Evolutionary conservation across 2,329 filamentous ascomycete species (phyloP), one percentile per base, ranked within the genome.

Genomic region (Cordyceps cicadae): DNA sequence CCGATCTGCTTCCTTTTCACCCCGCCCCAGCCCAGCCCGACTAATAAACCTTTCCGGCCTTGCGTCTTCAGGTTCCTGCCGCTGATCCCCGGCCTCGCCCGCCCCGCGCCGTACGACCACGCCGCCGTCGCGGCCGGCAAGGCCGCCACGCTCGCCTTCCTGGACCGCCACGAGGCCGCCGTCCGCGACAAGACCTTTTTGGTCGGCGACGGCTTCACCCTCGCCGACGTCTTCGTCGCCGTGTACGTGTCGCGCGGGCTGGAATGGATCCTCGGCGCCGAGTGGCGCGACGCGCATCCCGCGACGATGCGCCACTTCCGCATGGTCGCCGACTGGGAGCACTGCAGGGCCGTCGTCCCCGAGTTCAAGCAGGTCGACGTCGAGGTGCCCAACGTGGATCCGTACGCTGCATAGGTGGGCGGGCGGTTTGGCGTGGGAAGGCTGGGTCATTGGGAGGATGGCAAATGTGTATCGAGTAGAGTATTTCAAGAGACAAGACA

Each of bases 41-140:
- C 24, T 24, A 24, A n/a, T n/a, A n/a, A n/a, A n/a, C n/a, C n/a
- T 24, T 24, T 24, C 24, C 24, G 24, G n/a, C n/a, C n/a, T 24
- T 24, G 2, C 4, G 24, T 24, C 24, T 2, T 24, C 2, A 57
- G 54, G 54, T 59, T 51, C 11, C 56, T 59, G 29, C 56, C 56
- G 14, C 48, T 59, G 32, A 51, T 50, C 21, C 56, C 56, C 46
- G 48, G 48, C 15, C 56, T 52, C 19, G 37, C 32, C 8, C 32
- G 45, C 2, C 56, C 56, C 24, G 56, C 56, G 37, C 48, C 56
- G 48, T 59, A 59, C 49, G 48, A 59, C 56, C 29, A 59, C 7
- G 56, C 45, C 32, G 56, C 45, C 37, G 37, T 59, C 46, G 56
- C 41, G 7, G 56, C 46, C 2, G 56, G 56, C 45, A 52, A 45